Evolutionary conservation across 257 asterid genomes (phyloP).

Genomic region (Dorcoceras hygrometricum): DNA sequence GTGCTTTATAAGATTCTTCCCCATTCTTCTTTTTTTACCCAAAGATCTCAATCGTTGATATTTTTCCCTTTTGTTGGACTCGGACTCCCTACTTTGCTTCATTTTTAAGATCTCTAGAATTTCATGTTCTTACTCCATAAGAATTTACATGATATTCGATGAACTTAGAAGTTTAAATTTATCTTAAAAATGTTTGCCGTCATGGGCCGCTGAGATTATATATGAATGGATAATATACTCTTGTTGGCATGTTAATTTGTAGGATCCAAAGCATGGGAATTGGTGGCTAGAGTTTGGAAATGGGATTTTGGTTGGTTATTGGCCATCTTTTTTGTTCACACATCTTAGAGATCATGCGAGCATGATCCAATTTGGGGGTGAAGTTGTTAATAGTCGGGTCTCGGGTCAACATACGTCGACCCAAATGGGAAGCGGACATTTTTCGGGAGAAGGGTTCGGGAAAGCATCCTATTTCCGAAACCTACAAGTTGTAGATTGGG

Average conservation of each 20-base stretch:
- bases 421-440: slow-evolving; percentile 68
- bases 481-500: slow-evolving; percentile 50
- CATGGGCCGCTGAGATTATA: too few relatives aligned
- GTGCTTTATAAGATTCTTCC: slow-evolving; percentile 50
- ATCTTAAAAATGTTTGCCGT: too few relatives aligned
- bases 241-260: neutral
- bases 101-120: neutral
- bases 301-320: slow-evolving; percentile 52
- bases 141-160: too few relatives aligned
- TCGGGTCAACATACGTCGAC: slow-evolving; percentile 42
- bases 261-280: slow-evolving; percentile 66
- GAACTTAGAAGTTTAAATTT: too few relatives aligned
- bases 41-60: slow-evolving; percentile 29
- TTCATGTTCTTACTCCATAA: too few relatives aligned
- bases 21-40: slow-evolving; percentile 46
- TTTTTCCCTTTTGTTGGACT: slow-evolving; percentile 16
- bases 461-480: slow-evolving; percentile 57
- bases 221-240: neutral
- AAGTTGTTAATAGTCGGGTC: slow-evolving; percentile 43
- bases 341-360: slow-evolving; percentile 49
- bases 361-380: slow-evolving; percentile 58
- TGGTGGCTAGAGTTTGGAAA: slow-evolving; percentile 66
- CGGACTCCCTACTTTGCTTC: neutral
- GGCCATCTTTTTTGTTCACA: slow-evolving; percentile 55
- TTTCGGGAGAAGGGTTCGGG: slow-evolving; percentile 57